These are phyloP conservation scores for Barnettozyma vustinii DNA, from an alignment of 805 yeast species.

Conservation along the genomic window DNA sequence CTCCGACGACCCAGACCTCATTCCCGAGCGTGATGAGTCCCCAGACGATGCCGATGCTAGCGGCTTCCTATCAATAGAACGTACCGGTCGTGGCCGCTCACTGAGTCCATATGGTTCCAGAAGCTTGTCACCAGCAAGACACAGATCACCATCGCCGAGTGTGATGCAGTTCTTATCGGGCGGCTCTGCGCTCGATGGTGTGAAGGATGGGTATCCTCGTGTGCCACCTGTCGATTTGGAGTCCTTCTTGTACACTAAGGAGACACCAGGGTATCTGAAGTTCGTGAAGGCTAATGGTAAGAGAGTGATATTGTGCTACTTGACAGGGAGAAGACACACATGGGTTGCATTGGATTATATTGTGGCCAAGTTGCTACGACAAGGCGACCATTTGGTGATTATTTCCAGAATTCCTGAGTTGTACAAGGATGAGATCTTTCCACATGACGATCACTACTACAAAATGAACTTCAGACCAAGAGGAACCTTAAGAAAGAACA, in stretches of 20 bases:
- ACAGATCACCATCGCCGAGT: slow-evolving; percentile 14
- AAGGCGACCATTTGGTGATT: slow-evolving; percentile 65
- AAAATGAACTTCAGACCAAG: background rate
- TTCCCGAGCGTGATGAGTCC: background rate
- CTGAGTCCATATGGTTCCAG: slow-evolving; percentile 2
- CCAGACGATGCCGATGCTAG: background rate
- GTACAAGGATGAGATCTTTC: slow-evolving; percentile 3
- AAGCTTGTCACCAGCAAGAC: slow-evolving; percentile 1
- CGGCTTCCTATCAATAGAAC: background rate
- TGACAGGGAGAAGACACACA: slow-evolving; percentile 35
- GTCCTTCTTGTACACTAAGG: slow-evolving; percentile 10
- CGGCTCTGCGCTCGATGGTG: slow-evolving; percentile 10
- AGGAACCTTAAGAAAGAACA: background rate
- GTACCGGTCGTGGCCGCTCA: slow-evolving; percentile 3
- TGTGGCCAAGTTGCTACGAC: slow-evolving; percentile 44
- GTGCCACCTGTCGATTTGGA: slow-evolving; percentile 12
- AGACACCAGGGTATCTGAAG: slow-evolving; percentile 2
- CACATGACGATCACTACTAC: slow-evolving; percentile 3
- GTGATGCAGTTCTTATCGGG: background rate
- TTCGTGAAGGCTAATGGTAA: slow-evolving; percentile 17
- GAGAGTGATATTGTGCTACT: slow-evolving; percentile 55
- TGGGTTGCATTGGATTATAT: slow-evolving; percentile 82
- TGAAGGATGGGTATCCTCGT: slow-evolving; percentile 22
- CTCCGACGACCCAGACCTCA: slow-evolving; percentile 1
- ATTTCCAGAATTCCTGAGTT: slow-evolving; percentile 42